These are phyloP conservation scores for Candida oleophila DNA, from an alignment of 805 yeast genomes.

Conservation along the genomic window DNA sequence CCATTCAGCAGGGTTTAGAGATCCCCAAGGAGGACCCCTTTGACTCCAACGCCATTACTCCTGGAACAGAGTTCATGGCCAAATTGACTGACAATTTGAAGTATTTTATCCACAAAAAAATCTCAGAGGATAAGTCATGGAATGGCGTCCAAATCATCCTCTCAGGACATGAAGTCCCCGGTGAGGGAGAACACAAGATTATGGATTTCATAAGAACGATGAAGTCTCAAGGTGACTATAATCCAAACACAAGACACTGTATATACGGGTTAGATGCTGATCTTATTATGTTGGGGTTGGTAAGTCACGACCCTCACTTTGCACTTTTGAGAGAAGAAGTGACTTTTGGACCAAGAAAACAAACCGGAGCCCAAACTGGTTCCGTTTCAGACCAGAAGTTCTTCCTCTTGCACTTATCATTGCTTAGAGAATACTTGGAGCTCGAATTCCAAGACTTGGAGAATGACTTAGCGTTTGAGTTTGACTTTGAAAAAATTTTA, in stretches of 20 bases:
- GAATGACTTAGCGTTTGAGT: conserved; percentile 61
- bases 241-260: conserved; percentile 87
- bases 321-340: conserved; percentile 95
- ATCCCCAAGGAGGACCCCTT: conserved; percentile 83
- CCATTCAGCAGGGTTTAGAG: conserved; percentile 67
- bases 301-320: conserved; percentile 94
- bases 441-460: conserved; percentile 77
- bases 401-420: conserved; percentile 76
- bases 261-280: conserved; percentile 96
- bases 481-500: conserved; percentile 81
- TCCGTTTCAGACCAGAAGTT: conserved; percentile 77
- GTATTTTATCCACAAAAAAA: conserved; percentile 84
- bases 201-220: conserved; percentile 85
- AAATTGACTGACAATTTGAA: conserved; percentile 77
- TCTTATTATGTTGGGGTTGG: conserved; percentile 87
- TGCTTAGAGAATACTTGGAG: conserved; percentile 87
- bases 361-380: conserved; percentile 32
- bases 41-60: conserved; percentile 91
- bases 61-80: conserved; percentile 96
- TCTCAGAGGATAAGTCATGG: conserved; percentile 86
- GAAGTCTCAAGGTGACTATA: conserved; percentile 70
- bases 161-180: conserved; percentile 96
- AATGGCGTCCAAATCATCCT: conserved; percentile 70
- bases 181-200: conserved; percentile 98
- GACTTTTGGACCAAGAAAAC: conserved; percentile 64